These are phyloP conservation scores for Toxoplasma gondii DNA, from an alignment of 169 alveolate genomes.

Conservation along the genomic window DNA sequence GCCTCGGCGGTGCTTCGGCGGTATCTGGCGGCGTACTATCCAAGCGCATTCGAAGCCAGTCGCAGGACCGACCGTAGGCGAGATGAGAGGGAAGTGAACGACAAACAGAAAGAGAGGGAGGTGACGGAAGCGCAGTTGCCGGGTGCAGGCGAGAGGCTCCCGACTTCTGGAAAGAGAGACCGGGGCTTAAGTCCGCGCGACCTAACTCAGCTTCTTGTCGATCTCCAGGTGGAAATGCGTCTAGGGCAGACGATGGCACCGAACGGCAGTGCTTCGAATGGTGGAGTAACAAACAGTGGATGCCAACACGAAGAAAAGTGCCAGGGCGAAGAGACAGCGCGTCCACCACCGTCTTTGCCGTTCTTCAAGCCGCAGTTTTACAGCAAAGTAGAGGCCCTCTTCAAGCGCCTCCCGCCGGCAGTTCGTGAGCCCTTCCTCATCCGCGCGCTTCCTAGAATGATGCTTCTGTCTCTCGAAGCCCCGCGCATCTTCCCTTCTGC, in stretches of 20 bases:
- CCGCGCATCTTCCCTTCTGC: slow-evolving; percentile 32
- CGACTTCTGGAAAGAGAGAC: not conserved
- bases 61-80: not conserved
- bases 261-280: not conserved
- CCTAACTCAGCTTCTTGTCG: not conserved
- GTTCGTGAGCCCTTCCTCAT: not conserved
- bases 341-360: not conserved
- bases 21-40: not conserved
- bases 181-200: not conserved
- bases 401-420: not conserved
- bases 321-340: not conserved
- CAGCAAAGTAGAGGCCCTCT: not conserved
- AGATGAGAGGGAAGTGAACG: not conserved
- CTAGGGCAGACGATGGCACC: not conserved
- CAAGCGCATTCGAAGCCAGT: not conserved
- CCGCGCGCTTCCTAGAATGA: not conserved
- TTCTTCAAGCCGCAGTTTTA: not conserved
- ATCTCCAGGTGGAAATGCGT: slow-evolving; percentile 14
- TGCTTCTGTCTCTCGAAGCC: not conserved
- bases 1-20: not conserved
- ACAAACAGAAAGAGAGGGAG: not conserved
- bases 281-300: too few species aligned
- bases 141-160: not conserved
- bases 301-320: not conserved
- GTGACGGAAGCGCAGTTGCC: not conserved